Evolutionary conservation across 257 asterid genomes (phyloP).

Genomic region (Capsicum chinense): DNA sequence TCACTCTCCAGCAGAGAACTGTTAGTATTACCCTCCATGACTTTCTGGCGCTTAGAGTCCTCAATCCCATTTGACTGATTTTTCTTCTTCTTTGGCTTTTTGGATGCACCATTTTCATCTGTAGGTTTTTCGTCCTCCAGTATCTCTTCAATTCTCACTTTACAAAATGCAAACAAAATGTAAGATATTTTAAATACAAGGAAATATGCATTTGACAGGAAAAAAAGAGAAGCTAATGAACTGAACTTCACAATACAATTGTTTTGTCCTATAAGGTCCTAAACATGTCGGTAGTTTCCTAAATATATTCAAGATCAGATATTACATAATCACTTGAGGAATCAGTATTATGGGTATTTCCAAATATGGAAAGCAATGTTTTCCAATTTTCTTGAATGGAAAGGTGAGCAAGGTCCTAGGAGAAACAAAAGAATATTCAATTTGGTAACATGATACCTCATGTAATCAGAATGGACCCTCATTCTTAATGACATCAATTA

Average conservation of each 20-base stretch:
- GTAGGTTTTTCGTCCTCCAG: slow-evolving; percentile 67
- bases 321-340: neutral
- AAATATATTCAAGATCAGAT: slow-evolving; percentile 9
- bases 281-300: neutral
- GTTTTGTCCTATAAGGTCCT: neutral
- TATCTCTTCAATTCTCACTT: slow-evolving; percentile 90
- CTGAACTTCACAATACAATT: neutral
- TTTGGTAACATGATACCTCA: neutral
- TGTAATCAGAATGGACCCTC: neutral
- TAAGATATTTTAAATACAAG: slow-evolving; percentile 3
- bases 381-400: neutral
- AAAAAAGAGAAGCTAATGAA: neutral
- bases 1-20: slow-evolving; percentile 69
- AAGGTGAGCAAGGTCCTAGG: neutral
- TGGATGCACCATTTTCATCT: slow-evolving; percentile 47
- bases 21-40: slow-evolving; percentile 48
- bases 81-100: slow-evolving; percentile 62
- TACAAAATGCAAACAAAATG: slow-evolving; percentile 28
- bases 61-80: slow-evolving; percentile 40
- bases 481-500: slow-evolving; percentile 19
- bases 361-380: neutral
- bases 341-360: neutral
- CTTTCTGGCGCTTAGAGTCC: slow-evolving; percentile 50
- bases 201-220: neutral
- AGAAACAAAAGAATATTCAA: neutral